phyloP scores from a whole-genome alignment of 2,329 filamentous ascomycete genomes.

The Ceratocystis harringtonii region DNA sequence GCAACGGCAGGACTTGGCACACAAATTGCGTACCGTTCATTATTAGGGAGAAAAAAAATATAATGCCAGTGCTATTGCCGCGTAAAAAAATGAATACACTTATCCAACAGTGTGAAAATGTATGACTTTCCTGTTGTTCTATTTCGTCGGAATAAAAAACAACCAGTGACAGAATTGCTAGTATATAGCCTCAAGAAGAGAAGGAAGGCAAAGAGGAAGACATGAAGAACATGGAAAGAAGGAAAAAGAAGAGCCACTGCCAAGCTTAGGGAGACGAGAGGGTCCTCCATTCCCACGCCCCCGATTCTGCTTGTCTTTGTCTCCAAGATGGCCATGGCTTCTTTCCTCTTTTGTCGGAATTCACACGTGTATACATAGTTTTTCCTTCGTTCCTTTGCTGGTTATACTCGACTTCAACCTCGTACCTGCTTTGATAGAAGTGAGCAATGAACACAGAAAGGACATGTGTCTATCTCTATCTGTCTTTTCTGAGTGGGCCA shows the following conservation, averaged over 20 bases:
- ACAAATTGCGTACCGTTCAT: too few relatives aligned
- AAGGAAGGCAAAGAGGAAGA: not conserved
- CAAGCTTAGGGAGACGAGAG: not conserved
- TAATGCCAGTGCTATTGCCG: too few relatives aligned
- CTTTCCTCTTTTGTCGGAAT: not conserved
- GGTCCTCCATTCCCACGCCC: not conserved
- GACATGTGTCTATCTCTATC: not conserved
- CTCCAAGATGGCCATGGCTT: not conserved
- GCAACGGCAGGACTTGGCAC: not conserved
- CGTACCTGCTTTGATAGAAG: slow-evolving; percentile 1
- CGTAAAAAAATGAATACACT: too few relatives aligned
- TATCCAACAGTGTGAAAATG: too few relatives aligned
- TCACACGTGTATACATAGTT: not conserved
- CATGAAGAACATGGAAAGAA: not conserved
- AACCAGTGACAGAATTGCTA: not conserved
- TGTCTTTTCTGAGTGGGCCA: not conserved
- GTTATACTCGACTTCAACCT: not conserved
- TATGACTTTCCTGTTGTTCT: too few relatives aligned
- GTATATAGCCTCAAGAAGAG: not conserved
- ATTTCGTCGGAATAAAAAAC: not conserved
- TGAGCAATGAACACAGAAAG: not conserved
- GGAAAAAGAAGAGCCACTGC: slow-evolving; percentile 1
- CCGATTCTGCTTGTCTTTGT: not conserved
- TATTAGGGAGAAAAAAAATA: too few relatives aligned
- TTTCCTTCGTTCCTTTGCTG: not conserved